These are phyloP conservation scores for Hymenoscyphus albidus DNA, from an alignment of 2,329 filamentous ascomycete species.

Conservation along the genomic window DNA sequence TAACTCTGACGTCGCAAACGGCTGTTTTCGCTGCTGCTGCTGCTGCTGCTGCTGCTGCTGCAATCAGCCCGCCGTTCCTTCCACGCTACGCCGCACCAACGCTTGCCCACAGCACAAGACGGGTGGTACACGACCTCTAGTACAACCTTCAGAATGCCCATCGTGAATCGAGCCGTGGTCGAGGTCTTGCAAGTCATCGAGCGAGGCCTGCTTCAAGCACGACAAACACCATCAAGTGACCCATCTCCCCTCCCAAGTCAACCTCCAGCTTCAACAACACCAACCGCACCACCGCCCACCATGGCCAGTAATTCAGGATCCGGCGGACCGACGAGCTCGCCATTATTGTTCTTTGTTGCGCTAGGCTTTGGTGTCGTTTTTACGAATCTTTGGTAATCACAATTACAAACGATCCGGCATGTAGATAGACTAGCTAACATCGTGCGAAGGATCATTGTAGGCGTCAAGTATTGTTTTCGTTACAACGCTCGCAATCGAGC, in stretches of 20 bases:
- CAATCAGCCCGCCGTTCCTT: constrained; percentile 6
- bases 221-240: constrained; percentile 17
- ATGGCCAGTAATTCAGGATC: constrained; percentile 25
- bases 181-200: constrained; percentile 28
- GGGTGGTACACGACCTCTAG: constrained; percentile 7
- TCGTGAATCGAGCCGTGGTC: constrained; percentile 29
- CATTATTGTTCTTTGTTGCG: constrained; percentile 87
- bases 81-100: constrained; percentile 10
- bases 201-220: constrained; percentile 18
- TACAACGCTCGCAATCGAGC: constrained; percentile 93
- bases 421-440: constrained; percentile 27
- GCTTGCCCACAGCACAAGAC: background rate
- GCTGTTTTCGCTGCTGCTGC: background rate
- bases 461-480: constrained; percentile 98
- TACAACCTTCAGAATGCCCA: constrained; percentile 22
- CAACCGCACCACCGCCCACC: constrained; percentile 25
- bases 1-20: background rate
- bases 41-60: background rate
- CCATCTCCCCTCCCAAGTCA: constrained; percentile 12
- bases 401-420: background rate
- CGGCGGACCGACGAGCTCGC: constrained; percentile 59
- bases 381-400: constrained; percentile 89
- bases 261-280: constrained; percentile 15
- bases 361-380: constrained; percentile 97
- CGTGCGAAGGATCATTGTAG: constrained; percentile 85